These are phyloP conservation scores for Colletotrichum eremochloae DNA, from an alignment of 2,329 filamentous ascomycete genomes.

Conservation along the genomic window DNA sequence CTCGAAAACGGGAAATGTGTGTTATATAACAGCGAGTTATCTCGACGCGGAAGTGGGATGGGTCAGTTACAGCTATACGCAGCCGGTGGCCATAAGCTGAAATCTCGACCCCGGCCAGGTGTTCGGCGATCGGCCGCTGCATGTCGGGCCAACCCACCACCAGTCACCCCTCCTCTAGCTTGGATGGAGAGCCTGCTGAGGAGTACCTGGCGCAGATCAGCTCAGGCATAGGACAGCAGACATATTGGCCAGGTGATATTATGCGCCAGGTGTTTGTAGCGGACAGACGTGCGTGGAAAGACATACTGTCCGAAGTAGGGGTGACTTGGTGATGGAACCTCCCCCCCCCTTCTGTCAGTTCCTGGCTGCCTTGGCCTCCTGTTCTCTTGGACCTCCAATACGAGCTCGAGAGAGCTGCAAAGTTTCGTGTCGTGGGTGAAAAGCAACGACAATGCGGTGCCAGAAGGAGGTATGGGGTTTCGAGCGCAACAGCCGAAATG, in stretches of 20 bases:
- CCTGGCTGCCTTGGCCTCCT: conserved; percentile 25
- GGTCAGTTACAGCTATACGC: not conserved
- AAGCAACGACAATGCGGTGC: conserved; percentile 26
- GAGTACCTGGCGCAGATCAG: conserved; percentile 10
- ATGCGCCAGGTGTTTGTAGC: conserved; percentile 6
- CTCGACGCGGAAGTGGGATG: conserved; percentile 4
- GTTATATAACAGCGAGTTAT: conserved; percentile 32
- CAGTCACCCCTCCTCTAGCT: conserved; percentile 14
- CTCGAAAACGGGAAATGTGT: conserved; percentile 26
- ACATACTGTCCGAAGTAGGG: not conserved
- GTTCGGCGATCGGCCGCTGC: conserved; percentile 25
- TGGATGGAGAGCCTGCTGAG: conserved; percentile 3
- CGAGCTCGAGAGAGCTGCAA: conserved; percentile 12
- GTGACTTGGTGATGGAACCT: conserved; percentile 5
- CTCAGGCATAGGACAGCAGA: not conserved
- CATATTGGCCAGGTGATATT: conserved; percentile 11
- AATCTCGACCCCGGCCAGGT: conserved; percentile 24
- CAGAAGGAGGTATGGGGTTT: conserved; percentile 16
- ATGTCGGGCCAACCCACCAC: conserved; percentile 21
- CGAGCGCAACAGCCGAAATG: conserved; percentile 13
- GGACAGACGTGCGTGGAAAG: conserved; percentile 9
- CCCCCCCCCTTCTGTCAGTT: conserved; percentile 15
- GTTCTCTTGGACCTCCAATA: conserved; percentile 10
- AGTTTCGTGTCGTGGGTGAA: conserved; percentile 7
- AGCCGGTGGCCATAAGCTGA: conserved; percentile 24